Percentiles rank a stretch among this genome's conserved stretches.
Conservation (phyloP, 2,329 filamentous ascomycete genomes). For the Aspergillus sp. region DNA sequence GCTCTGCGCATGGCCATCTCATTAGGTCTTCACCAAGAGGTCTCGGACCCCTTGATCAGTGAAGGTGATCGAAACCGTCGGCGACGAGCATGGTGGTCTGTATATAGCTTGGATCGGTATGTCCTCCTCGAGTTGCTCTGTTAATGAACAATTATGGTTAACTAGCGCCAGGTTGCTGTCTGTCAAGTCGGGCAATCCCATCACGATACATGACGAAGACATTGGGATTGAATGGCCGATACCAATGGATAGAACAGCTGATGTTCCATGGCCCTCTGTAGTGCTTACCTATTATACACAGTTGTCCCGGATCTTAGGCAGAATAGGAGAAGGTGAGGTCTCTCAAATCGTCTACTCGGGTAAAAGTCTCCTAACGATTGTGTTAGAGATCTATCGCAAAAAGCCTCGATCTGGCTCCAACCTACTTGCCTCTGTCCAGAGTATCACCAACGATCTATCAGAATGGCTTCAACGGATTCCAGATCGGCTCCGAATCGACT, state of each 20-base stretch:
- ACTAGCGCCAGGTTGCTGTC: slow-evolving; percentile 42
- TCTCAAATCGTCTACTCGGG: slow-evolving; percentile 6
- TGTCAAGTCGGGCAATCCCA: slow-evolving; percentile 56
- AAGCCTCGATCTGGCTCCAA: slow-evolving; percentile 48
- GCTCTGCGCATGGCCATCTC: slow-evolving; percentile 59
- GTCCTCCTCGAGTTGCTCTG: not conserved
- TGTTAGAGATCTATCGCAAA: slow-evolving; percentile 50
- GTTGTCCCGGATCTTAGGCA: slow-evolving; percentile 53
- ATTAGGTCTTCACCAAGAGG: slow-evolving; percentile 57
- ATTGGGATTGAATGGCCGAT: slow-evolving; percentile 46
- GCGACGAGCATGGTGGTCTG: slow-evolving; percentile 57
- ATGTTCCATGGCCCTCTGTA: slow-evolving; percentile 44
- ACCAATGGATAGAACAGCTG: slow-evolving; percentile 19
- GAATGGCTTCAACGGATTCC: slow-evolving; percentile 53
- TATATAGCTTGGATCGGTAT: slow-evolving; percentile 55
- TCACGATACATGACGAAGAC: slow-evolving; percentile 57
- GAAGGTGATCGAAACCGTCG: slow-evolving; percentile 49
- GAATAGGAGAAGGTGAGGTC: slow-evolving; percentile 42
- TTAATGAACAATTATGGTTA: not conserved
- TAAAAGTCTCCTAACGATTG: not conserved
- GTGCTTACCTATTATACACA: slow-evolving; percentile 55
- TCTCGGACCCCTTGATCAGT: slow-evolving; percentile 40
- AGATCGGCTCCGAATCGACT: slow-evolving; percentile 49
- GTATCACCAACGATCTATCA: slow-evolving; percentile 51
- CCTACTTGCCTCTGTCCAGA: slow-evolving; percentile 52